Percentiles rank a stretch among this genome's conserved stretches.
phyloP scores from a whole-genome alignment of 441 rosid species.

The Eutrema salsugineum region DNA sequence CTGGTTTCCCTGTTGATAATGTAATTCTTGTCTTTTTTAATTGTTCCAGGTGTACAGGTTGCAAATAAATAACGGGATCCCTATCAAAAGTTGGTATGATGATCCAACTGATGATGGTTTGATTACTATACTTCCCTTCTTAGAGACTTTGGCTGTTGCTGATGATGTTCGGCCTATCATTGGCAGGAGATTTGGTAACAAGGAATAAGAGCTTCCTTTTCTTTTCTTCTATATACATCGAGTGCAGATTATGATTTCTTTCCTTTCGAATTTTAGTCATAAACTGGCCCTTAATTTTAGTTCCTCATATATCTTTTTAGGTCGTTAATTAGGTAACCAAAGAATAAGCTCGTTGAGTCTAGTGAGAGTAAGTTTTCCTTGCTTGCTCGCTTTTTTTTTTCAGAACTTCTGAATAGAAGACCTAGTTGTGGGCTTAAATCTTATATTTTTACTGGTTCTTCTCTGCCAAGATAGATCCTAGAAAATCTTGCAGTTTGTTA shows the following conservation, averaged over 20 bases:
- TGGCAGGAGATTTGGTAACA: slow-evolving; percentile 89
- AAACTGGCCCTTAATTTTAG: slow-evolving; percentile 45
- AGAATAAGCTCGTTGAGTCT: slow-evolving; percentile 42
- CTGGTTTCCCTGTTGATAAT: not conserved
- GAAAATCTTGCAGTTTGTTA: slow-evolving; percentile 28
- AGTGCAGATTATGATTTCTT: slow-evolving; percentile 46
- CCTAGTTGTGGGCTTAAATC: slow-evolving; percentile 18
- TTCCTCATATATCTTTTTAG: slow-evolving; percentile 37
- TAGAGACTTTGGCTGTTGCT: slow-evolving; percentile 80
- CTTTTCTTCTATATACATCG: slow-evolving; percentile 43
- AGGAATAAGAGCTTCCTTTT: slow-evolving; percentile 65
- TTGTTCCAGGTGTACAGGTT: slow-evolving; percentile 87
- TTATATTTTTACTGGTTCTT: slow-evolving; percentile 16
- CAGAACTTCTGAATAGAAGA: slow-evolving; percentile 26
- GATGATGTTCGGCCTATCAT: slow-evolving; percentile 97
- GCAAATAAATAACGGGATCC: slow-evolving; percentile 96
- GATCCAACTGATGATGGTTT: slow-evolving; percentile 86
- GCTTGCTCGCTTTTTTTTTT: slow-evolving; percentile 23
- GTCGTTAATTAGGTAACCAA: slow-evolving; percentile 43
- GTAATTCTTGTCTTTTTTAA: slow-evolving; percentile 14
- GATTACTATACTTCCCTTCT: slow-evolving; percentile 83
- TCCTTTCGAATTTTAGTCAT: slow-evolving; percentile 32
- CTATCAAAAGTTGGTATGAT: slow-evolving; percentile 97
- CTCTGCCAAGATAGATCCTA: slow-evolving; percentile 33
- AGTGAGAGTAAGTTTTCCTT: slow-evolving; percentile 28